Conservation (phyloP, 352 stramenopile genomes). For the Globisporangium irregulare region DNA sequence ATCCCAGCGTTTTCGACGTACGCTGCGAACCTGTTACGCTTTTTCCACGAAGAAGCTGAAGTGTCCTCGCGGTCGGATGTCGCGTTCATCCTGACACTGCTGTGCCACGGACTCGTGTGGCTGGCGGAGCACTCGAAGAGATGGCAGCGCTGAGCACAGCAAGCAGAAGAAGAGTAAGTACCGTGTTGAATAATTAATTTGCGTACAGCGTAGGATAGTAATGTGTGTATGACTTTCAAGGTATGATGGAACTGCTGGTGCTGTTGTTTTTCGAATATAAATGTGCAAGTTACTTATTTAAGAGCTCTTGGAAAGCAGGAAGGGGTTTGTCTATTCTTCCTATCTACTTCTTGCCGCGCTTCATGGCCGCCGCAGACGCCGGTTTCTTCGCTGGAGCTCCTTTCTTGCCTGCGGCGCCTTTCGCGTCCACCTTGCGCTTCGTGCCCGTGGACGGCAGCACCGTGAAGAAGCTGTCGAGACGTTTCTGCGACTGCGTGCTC, state of each 20-base stretch:
- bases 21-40: slow-evolving; percentile 57
- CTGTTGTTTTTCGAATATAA: slow-evolving; percentile 5
- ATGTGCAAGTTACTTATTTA: slow-evolving; percentile 15
- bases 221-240: not conserved
- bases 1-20: slow-evolving; percentile 76
- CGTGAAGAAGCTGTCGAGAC: slow-evolving; percentile 97
- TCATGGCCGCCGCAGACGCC: slow-evolving; percentile 23
- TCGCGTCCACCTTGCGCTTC: slow-evolving; percentile 64
- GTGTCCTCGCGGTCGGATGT: slow-evolving; percentile 69
- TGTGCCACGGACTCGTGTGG: slow-evolving; percentile 82
- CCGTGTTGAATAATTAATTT: not conserved
- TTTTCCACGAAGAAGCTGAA: slow-evolving; percentile 76
- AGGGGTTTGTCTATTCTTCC: not conserved
- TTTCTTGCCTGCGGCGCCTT: slow-evolving; percentile 29
- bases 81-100: slow-evolving; percentile 71
- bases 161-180: not conserved
- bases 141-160: slow-evolving; percentile 30
- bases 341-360: slow-evolving; percentile 66
- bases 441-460: slow-evolving; percentile 55
- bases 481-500: slow-evolving; percentile 92
- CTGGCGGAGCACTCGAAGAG: slow-evolving; percentile 72
- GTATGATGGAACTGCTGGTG: not conserved
- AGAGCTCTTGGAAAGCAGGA: not conserved
- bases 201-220: not conserved
- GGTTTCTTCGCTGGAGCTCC: slow-evolving; percentile 12